Conservation (phyloP, 495 filamentous ascomycete species). For the Staphylotrichum longicolle region DNA sequence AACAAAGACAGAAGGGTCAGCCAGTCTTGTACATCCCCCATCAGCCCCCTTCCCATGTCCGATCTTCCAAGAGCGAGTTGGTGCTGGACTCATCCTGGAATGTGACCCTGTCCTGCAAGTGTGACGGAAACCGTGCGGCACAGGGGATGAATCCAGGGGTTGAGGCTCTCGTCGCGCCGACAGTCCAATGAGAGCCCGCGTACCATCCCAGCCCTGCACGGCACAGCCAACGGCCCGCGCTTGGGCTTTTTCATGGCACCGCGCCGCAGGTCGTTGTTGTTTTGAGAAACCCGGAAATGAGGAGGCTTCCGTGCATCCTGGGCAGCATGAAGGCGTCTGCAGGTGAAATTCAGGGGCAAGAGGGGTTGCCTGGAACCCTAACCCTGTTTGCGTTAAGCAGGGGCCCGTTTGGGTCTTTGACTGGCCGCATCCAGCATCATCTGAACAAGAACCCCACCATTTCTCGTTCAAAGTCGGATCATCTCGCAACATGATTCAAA, state of each 20-base stretch:
- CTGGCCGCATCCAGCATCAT: no score
- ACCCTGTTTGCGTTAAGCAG: no score
- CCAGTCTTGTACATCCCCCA: not conserved
- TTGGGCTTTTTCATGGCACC: not conserved
- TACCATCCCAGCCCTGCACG: not conserved
- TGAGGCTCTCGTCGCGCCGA: not conserved
- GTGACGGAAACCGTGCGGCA: not conserved
- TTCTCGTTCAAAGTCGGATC: no score
- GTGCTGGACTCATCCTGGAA: not conserved
- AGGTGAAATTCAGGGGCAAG: no score
- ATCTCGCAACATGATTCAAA: no score
- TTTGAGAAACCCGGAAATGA: slow-evolving; percentile 2
- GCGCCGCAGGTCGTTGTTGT: not conserved
- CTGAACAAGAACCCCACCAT: no score
- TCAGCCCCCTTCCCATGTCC: not conserved
- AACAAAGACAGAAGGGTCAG: not conserved
- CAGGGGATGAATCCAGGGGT: not conserved
- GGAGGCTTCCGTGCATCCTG: not conserved
- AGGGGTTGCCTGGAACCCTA: no score
- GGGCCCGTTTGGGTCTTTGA: no score
- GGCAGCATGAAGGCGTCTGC: no score
- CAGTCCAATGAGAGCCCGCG: not conserved
- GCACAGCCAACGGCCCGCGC: not conserved
- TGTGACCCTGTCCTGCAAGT: slow-evolving; percentile 9
- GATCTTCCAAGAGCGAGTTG: not conserved